phyloP scores from a whole-genome alignment of 176 grass and related monocot species.

The Juncus inflexus region DNA sequence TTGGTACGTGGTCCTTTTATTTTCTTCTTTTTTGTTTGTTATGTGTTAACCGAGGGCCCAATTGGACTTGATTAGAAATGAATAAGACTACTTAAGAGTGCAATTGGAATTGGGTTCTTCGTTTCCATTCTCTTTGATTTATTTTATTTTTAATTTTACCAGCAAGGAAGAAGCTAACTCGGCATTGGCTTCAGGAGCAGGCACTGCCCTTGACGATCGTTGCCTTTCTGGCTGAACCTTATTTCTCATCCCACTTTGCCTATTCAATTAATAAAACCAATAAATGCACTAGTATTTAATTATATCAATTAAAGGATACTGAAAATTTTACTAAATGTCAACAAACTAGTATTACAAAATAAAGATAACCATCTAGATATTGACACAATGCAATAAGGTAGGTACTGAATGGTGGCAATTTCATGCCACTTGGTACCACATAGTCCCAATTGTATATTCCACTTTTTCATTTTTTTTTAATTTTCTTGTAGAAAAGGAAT shows the following conservation, averaged over 20 bases:
- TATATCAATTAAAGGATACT: neutral
- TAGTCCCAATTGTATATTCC: too few species aligned
- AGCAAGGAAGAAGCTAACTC: conserved; percentile 86
- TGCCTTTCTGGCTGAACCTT: conserved; percentile 52
- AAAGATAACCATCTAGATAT: too few species aligned
- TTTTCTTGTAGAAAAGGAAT: too few species aligned
- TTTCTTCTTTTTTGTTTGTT: neutral
- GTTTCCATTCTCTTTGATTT: too few species aligned
- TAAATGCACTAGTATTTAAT: conserved; percentile 8
- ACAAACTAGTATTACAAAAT: neutral
- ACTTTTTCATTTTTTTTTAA: too few species aligned
- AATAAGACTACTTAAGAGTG: neutral
- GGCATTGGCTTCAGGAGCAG: conserved; percentile 96
- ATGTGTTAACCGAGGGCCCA: neutral
- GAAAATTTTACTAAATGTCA: conserved; percentile 1
- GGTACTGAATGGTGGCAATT: too few species aligned
- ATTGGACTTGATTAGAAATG: conserved; percentile 1
- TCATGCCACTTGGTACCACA: too few species aligned
- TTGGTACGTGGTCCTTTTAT: too few species aligned
- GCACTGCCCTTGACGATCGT: conserved; percentile 73
- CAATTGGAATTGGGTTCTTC: too few species aligned
- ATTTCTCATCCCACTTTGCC: conserved; percentile 52
- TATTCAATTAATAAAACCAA: conserved; percentile 55
- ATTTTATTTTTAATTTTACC: conserved; percentile 34
- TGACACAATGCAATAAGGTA: too few species aligned